These are phyloP conservation scores for Emergomyces africanus DNA, from an alignment of 2,329 filamentous ascomycete species.

Conservation along the genomic window DNA sequence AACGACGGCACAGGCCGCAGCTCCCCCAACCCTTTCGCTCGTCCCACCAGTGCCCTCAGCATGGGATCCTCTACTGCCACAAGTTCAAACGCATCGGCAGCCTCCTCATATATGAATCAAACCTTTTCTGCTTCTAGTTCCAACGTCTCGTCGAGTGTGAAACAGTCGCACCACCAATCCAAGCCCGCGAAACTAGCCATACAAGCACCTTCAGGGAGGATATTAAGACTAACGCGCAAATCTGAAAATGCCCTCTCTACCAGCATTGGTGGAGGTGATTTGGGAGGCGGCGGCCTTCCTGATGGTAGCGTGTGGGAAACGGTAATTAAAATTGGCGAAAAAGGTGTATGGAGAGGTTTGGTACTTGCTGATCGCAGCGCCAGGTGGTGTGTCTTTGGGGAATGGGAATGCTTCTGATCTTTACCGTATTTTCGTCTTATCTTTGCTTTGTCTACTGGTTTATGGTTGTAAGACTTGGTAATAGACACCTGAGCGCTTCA, in stretches of 20 bases:
- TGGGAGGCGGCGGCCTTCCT: constrained; percentile 24
- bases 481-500: background rate
- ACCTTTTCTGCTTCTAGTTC: constrained; percentile 30
- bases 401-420: constrained; percentile 48
- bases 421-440: background rate
- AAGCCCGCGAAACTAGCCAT: constrained; percentile 96
- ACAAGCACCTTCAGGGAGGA: constrained; percentile 88
- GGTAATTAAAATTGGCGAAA: constrained; percentile 53
- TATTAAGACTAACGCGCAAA: constrained; percentile 52
- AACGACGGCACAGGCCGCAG: constrained; percentile 30
- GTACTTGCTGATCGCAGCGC: constrained; percentile 53
- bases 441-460: background rate
- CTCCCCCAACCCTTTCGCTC: constrained; percentile 39
- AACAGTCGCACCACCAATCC: constrained; percentile 21
- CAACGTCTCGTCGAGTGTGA: constrained; percentile 42
- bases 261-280: constrained; percentile 18
- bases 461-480: background rate
- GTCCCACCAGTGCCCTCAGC: constrained; percentile 47
- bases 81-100: constrained; percentile 38
- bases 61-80: constrained; percentile 45
- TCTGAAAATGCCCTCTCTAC: constrained; percentile 32
- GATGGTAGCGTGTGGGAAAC: constrained; percentile 53
- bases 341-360: constrained; percentile 49
- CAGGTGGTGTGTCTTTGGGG: constrained; percentile 56
- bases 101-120: constrained; percentile 20